These are phyloP conservation scores for Candida nonsorbophila DNA, from an alignment of 805 yeast species.

Conservation along the genomic window DNA sequence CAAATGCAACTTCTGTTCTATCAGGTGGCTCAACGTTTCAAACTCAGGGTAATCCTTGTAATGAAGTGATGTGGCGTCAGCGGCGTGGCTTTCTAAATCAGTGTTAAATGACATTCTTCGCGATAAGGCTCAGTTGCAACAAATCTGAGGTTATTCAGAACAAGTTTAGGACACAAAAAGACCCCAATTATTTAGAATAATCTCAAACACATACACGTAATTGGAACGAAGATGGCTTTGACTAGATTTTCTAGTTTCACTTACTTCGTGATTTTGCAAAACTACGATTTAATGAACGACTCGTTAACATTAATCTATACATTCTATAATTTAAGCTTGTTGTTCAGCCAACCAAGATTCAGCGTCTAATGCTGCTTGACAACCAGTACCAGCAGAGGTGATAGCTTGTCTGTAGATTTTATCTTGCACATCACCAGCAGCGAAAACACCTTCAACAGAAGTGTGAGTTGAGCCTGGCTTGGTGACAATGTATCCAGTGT, in stretches of 20 bases:
- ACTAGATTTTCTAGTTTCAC: no score
- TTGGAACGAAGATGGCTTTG: no score
- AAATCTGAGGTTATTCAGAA: no score
- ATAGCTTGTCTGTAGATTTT: slow-evolving; percentile 96
- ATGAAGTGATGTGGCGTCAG: slow-evolving; percentile 12
- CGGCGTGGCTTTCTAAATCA: slow-evolving; percentile 6
- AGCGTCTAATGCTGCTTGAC: slow-evolving; percentile 98
- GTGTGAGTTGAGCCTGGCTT: slow-evolving; percentile 86
- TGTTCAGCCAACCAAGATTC: slow-evolving; percentile 74
- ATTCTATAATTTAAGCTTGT: slow-evolving; percentile 9
- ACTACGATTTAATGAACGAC: no score
- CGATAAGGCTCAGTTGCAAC: no score
- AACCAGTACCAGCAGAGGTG: slow-evolving; percentile 99
- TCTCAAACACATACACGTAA: no score
- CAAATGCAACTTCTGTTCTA: slow-evolving; percentile 24
- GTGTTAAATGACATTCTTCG: slow-evolving; percentile 24
- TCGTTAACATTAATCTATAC: slow-evolving; percentile 1
- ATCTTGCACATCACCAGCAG: slow-evolving; percentile 99
- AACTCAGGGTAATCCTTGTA: slow-evolving; percentile 39
- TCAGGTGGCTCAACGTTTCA: slow-evolving; percentile 22
- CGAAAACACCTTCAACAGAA: slow-evolving; percentile 85
- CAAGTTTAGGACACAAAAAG: no score
- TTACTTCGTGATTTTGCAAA: no score
- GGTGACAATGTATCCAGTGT: slow-evolving; percentile 82
- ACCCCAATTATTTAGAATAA: no score